These are phyloP conservation scores for Allium cepa DNA, from an alignment of 106 monocot species.

Conservation along the genomic window DNA sequence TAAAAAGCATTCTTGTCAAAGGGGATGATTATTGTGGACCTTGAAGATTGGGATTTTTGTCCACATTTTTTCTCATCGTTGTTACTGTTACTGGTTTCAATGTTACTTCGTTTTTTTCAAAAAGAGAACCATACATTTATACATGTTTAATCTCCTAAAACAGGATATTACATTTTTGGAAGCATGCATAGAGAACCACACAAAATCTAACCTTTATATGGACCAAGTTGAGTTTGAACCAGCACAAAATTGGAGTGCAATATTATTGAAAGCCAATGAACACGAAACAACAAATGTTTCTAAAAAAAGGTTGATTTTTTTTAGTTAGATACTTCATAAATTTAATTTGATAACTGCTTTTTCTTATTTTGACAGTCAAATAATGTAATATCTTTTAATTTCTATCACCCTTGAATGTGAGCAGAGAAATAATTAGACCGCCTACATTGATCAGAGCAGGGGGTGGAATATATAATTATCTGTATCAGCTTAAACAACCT, in stretches of 20 bases:
- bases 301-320: background rate
- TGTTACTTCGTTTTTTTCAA: too few relatives aligned
- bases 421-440: slow-evolving; percentile 58
- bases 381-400: background rate
- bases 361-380: too few relatives aligned
- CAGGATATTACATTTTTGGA: slow-evolving; percentile 91
- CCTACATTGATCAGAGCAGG: slow-evolving; percentile 77
- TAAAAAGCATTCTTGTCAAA: too few relatives aligned
- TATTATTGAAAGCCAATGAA: slow-evolving; percentile 66
- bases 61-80: too few relatives aligned
- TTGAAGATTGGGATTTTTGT: too few relatives aligned
- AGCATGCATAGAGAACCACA: slow-evolving; percentile 98
- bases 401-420: background rate
- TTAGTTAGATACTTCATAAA: background rate
- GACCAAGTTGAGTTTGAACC: slow-evolving; percentile 99
- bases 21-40: too few relatives aligned
- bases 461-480: slow-evolving; percentile 92
- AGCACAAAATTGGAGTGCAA: slow-evolving; percentile 59
- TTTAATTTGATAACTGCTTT: too few relatives aligned
- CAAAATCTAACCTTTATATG: slow-evolving; percentile 93
- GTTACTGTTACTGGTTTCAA: too few relatives aligned
- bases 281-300: slow-evolving; percentile 28
- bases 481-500: slow-evolving; percentile 57
- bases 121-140: background rate
- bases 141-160: slow-evolving; percentile 4